These are phyloP conservation scores for Pestalotiopsis sp. DNA, from an alignment of 2,329 filamentous ascomycete species.

Conservation along the genomic window DNA sequence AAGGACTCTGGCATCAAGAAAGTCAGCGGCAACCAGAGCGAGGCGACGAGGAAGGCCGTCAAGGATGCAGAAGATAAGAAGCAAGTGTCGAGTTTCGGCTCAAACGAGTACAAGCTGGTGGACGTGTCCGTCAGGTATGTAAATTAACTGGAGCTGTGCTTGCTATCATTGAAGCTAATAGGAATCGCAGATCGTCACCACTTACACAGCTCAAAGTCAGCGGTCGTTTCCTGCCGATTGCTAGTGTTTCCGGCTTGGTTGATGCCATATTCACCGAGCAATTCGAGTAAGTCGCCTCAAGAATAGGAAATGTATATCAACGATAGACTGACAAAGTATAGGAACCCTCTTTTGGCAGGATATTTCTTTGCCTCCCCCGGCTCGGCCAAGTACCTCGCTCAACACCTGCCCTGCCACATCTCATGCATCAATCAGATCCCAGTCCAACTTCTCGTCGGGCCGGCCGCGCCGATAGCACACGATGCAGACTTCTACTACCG, in stretches of 20 bases:
- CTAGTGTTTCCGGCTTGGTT: conserved; percentile 27
- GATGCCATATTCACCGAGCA: conserved; percentile 28
- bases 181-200: conserved; percentile 19
- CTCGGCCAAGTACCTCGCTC: conserved; percentile 60
- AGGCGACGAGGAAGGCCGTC: conserved; percentile 21
- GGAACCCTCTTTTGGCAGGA: conserved; percentile 41
- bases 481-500: conserved; percentile 31
- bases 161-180: neutral
- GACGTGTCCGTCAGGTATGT: conserved; percentile 28
- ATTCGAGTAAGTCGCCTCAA: conserved; percentile 21
- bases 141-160: too few relatives aligned
- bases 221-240: conserved; percentile 28
- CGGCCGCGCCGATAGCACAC: conserved; percentile 34
- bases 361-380: conserved; percentile 54
- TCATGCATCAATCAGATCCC: conserved; percentile 63
- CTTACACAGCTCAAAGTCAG: conserved; percentile 26
- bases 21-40: conserved; percentile 21
- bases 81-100: conserved; percentile 26
- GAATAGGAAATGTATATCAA: too few relatives aligned
- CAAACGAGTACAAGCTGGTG: conserved; percentile 26
- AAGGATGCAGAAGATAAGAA: conserved; percentile 27
- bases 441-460: conserved; percentile 49
- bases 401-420: conserved; percentile 53
- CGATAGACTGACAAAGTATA: neutral
- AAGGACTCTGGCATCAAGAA: conserved; percentile 16